phyloP scores from a whole-genome alignment of 495 filamentous ascomycete genomes.

The Cudoniella acicularis region DNA sequence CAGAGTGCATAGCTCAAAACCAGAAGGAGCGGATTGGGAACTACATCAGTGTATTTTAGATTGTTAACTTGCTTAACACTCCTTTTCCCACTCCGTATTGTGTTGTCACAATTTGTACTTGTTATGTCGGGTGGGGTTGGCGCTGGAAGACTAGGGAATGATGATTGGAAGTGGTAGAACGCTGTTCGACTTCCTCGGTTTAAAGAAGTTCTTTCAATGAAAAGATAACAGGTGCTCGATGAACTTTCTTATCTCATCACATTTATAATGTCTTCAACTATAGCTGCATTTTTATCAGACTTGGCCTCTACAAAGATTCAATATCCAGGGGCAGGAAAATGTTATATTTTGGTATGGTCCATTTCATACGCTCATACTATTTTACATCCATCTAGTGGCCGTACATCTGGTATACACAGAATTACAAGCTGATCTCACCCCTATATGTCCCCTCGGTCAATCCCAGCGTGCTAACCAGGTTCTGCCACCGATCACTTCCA shows the following conservation, averaged over 20 bases:
- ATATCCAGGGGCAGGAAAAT: too few relatives aligned
- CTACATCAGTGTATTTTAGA: constrained; percentile 93
- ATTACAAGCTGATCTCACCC: constrained; percentile 74
- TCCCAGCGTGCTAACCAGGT: constrained; percentile 76
- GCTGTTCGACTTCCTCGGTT: not conserved
- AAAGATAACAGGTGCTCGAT: too few relatives aligned
- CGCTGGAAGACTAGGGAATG: constrained; percentile 22
- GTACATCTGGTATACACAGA: constrained; percentile 12
- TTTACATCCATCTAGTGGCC: constrained; percentile 28
- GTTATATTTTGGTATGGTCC: constrained; percentile 2
- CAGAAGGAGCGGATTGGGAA: constrained; percentile 98
- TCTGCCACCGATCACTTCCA: constrained; percentile 82
- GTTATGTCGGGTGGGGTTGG: constrained; percentile 17
- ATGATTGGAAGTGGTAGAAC: constrained; percentile 12
- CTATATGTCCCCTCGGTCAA: constrained; percentile 83
- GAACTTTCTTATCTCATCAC: too few relatives aligned
- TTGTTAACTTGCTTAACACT: constrained; percentile 5
- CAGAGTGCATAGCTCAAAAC: constrained; percentile 99
- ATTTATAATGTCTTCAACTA: too few relatives aligned
- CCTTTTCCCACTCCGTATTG: constrained; percentile 4
- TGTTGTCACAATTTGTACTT: constrained; percentile 13
- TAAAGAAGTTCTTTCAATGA: not conserved
- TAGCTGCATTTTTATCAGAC: not conserved
- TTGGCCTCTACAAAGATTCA: too few relatives aligned
- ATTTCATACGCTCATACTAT: constrained; percentile 18